Evolutionary conservation across 257 asterid genomes (phyloP), one percentile per base, ranked within the genome.

Genomic region (Leonotis leonurus): DNA sequence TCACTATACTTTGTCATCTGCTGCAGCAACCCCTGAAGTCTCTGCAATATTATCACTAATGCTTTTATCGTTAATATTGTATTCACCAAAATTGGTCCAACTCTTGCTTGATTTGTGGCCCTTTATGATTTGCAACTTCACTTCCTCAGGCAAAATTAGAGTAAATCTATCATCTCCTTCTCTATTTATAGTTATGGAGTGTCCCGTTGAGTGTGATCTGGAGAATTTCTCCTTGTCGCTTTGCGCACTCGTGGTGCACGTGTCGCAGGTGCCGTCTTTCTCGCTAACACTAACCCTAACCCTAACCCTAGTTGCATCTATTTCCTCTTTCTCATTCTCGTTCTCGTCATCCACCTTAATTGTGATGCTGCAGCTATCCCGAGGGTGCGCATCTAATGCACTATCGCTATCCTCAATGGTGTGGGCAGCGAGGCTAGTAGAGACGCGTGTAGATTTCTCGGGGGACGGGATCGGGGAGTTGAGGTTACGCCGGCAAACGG

Each of bases 161-260:
- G 86, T 90, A 73, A 64, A 90, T 44, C 78, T 90, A 72, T 84
- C 90, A 52, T 85, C 86, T 1, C 62, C 80, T 27, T 57, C 74
- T 35, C 57, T 56, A 7, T 10, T 58, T 53, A 56, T 70, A 20
- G 56, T 62, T 52, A 88, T 70, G 0, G 98, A 92, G 69, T 89
- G 98, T 33, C 98, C 98, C 0, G 98, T 92, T 0, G 98, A 83
- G 50, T 89, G 82, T 16, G 93, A 92, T 60, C 89, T 85, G 0
- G 78, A 37, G 64, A 81, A 84, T 41, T 74, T 80, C 6, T 54
- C 75, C 11, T 50, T 53, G 48, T 55, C 65, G 12, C 14, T 36
- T 39, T 30, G 44, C 12, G 25, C 68, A 14, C 8, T 8, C 39
- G 13, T 33, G 12, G 11, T 3, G 39, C 55, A 21, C 5, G 35